Evolutionary conservation across 371 early-diverging fungal genomes (phyloP).

Genomic region (Syncephalastrum monosporum): DNA sequence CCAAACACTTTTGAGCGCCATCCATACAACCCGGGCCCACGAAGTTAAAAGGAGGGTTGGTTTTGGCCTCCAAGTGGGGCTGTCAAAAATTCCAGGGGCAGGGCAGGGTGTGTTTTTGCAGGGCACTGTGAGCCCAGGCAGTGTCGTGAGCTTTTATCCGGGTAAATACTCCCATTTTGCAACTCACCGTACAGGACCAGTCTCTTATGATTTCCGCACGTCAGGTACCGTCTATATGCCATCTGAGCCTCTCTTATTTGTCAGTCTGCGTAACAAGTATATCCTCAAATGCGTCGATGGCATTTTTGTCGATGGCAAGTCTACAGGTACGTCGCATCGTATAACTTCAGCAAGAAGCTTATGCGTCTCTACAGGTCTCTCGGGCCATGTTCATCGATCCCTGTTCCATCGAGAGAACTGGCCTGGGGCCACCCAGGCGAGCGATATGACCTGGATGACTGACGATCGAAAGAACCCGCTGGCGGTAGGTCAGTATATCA

Average conservation of each 20-base stretch:
- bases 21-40: background rate
- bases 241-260: conserved; percentile 52
- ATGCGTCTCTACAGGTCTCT: conserved; percentile 26
- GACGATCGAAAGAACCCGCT: conserved; percentile 45
- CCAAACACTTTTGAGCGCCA: background rate
- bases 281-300: conserved; percentile 58
- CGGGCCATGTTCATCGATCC: conserved; percentile 44
- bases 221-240: conserved; percentile 51
- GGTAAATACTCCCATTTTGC: conserved; percentile 6
- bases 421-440: conserved; percentile 53
- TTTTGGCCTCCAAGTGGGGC: conserved; percentile 5
- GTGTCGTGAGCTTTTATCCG: conserved; percentile 36
- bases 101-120: conserved; percentile 28
- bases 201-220: background rate
- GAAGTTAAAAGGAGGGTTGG: conserved; percentile 1
- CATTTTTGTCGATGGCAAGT: conserved; percentile 55
- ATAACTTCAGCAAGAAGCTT: background rate
- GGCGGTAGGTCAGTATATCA: conserved; percentile 57
- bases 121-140: conserved; percentile 16
- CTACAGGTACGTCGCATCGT: conserved; percentile 17
- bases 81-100: conserved; percentile 9
- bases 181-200: background rate
- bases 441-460: conserved; percentile 53
- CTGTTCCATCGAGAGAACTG: conserved; percentile 52
- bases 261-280: conserved; percentile 52